phyloP scores from a whole-genome alignment of 1,284 basidiomycete species.

The Omphalotus olearius region DNA sequence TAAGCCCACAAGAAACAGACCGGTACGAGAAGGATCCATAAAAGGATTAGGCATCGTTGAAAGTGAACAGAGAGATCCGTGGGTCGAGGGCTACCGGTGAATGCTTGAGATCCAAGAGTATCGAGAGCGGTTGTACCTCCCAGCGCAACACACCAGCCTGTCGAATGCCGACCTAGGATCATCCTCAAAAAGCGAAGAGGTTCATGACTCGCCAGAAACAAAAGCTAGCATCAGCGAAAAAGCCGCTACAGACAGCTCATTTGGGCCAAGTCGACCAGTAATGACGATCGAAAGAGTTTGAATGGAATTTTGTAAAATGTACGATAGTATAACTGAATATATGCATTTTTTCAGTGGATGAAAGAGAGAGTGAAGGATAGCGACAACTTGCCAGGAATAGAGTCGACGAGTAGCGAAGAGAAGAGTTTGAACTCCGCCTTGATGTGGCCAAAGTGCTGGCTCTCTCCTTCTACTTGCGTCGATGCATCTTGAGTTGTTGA shows the following conservation, averaged over 20 bases:
- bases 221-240: constrained; percentile 75
- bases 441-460: constrained; percentile 17
- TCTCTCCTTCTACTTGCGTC: constrained; percentile 19
- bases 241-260: constrained; percentile 65
- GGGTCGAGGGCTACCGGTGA: constrained; percentile 52
- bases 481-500: constrained; percentile 16
- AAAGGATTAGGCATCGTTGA: constrained; percentile 59
- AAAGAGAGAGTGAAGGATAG: not conserved
- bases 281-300: constrained; percentile 63
- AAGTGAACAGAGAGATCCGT: constrained; percentile 67
- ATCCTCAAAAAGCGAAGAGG: constrained; percentile 22
- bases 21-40: constrained; percentile 63
- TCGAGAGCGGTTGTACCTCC: constrained; percentile 76
- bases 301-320: constrained; percentile 69
- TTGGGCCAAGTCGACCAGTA: constrained; percentile 60
- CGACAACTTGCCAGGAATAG: constrained; percentile 44
- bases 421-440: constrained; percentile 37
- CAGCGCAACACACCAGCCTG: constrained; percentile 72
- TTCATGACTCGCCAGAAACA: constrained; percentile 59
- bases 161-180: constrained; percentile 41
- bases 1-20: constrained; percentile 57
- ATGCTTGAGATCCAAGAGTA: constrained; percentile 72
- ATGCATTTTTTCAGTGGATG: not conserved
- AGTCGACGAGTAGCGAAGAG: constrained; percentile 45
- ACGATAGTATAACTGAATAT: constrained; percentile 52